Evolutionary conservation across 345 rosid species (phyloP).

Genomic region (Streptanthus diversifolius): DNA sequence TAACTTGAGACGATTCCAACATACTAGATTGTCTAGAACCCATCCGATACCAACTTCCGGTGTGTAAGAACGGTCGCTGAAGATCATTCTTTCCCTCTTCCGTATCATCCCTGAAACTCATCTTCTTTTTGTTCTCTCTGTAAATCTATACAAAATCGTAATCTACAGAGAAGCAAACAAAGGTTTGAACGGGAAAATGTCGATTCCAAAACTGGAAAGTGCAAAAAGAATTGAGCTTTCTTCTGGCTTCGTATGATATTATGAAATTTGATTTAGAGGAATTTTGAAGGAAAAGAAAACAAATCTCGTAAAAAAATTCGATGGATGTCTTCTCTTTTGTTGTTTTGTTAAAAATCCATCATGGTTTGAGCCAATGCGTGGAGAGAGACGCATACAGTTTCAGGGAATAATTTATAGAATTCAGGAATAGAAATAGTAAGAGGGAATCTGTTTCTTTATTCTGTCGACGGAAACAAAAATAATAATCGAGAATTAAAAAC

Average conservation of each 20-base stretch:
- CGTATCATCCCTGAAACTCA: conserved; percentile 90
- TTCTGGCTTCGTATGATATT: background rate
- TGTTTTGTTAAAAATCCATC: background rate
- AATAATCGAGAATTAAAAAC: too few species aligned
- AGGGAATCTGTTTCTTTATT: too few species aligned
- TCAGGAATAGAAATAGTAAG: background rate
- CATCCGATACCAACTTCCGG: conserved; percentile 99
- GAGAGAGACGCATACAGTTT: conserved; percentile 29
- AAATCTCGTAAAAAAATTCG: background rate
- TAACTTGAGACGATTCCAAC: conserved; percentile 76
- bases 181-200: background rate
- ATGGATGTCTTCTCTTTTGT: conserved; percentile 13
- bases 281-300: background rate
- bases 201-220: background rate
- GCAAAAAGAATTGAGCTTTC: background rate
- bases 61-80: conserved; percentile 81
- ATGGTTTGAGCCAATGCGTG: conserved; percentile 23
- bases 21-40: conserved; percentile 87
- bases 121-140: conserved; percentile 7
- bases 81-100: conserved; percentile 75
- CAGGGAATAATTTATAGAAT: conserved; percentile 11
- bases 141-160: background rate
- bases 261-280: background rate
- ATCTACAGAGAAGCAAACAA: background rate
- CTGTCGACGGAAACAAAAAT: too few species aligned